Evolutionary conservation across 2,329 filamentous ascomycete species (phyloP).

Genomic region (Stromatinia cepivora): DNA sequence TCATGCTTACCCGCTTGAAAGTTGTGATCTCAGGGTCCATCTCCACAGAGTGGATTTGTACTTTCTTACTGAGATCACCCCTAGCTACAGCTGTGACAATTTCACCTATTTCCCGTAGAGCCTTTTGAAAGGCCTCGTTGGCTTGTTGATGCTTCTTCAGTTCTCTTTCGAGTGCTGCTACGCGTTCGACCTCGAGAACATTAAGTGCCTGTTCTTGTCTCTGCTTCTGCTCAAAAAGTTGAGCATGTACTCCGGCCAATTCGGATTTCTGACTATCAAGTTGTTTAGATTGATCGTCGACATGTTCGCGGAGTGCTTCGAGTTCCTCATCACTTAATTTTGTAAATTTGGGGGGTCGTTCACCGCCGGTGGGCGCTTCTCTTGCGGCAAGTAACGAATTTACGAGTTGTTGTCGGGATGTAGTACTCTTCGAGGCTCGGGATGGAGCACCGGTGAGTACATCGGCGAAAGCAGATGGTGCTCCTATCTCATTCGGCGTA

Average conservation of each 20-base stretch:
- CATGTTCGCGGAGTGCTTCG: slow-evolving; percentile 81
- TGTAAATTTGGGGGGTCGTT: slow-evolving; percentile 38
- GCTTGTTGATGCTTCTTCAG: slow-evolving; percentile 97
- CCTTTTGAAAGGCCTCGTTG: slow-evolving; percentile 98
- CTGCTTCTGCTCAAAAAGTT: slow-evolving; percentile 81
- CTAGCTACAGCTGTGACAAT: slow-evolving; percentile 96
- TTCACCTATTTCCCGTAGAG: slow-evolving; percentile 91
- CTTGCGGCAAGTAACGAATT: slow-evolving; percentile 39
- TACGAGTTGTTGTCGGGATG: slow-evolving; percentile 46
- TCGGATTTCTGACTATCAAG: slow-evolving; percentile 87
- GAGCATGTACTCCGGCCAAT: slow-evolving; percentile 80
- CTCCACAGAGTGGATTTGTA: slow-evolving; percentile 91
- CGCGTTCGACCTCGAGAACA: slow-evolving; percentile 81
- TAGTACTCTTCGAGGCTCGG: slow-evolving; percentile 40
- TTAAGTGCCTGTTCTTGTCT: slow-evolving; percentile 80
- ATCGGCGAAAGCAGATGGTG: slow-evolving; percentile 64
- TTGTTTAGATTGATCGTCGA: slow-evolving; percentile 90
- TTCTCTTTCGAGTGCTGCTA: slow-evolving; percentile 86
- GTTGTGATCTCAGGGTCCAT: slow-evolving; percentile 98
- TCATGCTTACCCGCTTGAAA: slow-evolving; percentile 77
- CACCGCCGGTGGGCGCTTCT: slow-evolving; percentile 35
- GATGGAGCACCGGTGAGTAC: slow-evolving; percentile 44
- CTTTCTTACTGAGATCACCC: slow-evolving; percentile 94
- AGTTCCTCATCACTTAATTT: slow-evolving; percentile 77
- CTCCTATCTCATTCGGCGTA: slow-evolving; percentile 74